Conservation (phyloP, 768 basidiomycete genomes). For the Terana coerulea region DNA sequence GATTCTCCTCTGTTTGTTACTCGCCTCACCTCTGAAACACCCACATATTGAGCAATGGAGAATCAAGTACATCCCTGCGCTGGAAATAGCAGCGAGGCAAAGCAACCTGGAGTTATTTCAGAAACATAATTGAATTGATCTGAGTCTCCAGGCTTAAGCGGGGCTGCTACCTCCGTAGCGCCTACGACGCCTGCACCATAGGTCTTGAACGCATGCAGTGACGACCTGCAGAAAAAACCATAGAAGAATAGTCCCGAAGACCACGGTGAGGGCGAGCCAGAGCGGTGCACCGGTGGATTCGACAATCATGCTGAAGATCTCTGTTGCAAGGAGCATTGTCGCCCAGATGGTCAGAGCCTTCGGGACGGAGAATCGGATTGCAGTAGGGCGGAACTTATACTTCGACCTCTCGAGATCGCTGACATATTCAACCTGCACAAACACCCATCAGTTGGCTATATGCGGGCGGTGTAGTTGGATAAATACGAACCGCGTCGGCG, state of each 20-base stretch:
- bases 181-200: background rate
- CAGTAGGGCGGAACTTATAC: slow-evolving; percentile 13
- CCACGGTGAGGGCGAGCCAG: slow-evolving; percentile 3
- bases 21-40: too few species aligned
- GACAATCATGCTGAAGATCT: slow-evolving; percentile 13
- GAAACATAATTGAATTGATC: background rate
- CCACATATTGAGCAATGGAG: too few species aligned
- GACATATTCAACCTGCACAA: slow-evolving; percentile 12
- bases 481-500: slow-evolving; percentile 10
- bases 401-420: slow-evolving; percentile 5
- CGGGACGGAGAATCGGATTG: slow-evolving; percentile 11
- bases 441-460: background rate
- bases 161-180: background rate
- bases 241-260: background rate
- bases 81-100: too few species aligned
- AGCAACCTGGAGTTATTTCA: background rate
- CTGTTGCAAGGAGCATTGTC: slow-evolving; percentile 9
- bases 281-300: slow-evolving; percentile 4
- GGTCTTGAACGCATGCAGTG: background rate
- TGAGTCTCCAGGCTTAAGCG: too few species aligned
- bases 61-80: too few species aligned
- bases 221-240: background rate
- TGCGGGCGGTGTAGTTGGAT: background rate
- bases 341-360: slow-evolving; percentile 19
- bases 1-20: too few species aligned